Base-by-base conservation (phyloP, 148 eudicot genomes). In the Camellia lanceoleosa region DNA sequence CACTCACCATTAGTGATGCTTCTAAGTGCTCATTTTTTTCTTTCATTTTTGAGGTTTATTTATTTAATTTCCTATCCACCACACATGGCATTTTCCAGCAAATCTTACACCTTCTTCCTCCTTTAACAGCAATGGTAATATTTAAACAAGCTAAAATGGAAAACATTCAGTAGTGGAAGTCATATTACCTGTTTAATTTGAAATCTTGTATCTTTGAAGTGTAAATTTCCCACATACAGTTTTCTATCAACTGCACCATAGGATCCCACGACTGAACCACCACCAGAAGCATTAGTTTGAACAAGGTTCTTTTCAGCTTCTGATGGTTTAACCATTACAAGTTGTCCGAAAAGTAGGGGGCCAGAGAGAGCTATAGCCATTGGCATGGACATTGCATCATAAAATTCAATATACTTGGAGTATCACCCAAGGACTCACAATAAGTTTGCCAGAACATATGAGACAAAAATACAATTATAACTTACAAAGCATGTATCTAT, bases 231-330 rank as follows among this genome's bases (percentile, higher is more conserved):
- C 43, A 97, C 98, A 73, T 97, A 97, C 62, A 97, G 86, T 83
- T 97, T 97, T 86, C 99, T 92, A 80, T 97, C 99, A 51, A 92
- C 87, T 60, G 97, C 98, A 80, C 95, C 97, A 86, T 91, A 91
- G 12, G 97, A 95, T 58, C 99, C 98, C 8, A 89, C 82, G 73
- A 91, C 89, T 67, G 98, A 75, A 61, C 87, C 84, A 58, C 87
- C 93, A 76, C 82, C 73, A 23, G 99, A 52, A 80, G 98, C 88
- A 75, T 84, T 94, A 76, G 99, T 90, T 78, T 90, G 97, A 82
- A 94, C 99, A 85, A 97, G 99, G 82, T 97, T 97, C 92, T 97
- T 97, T 82, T 97, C 99, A 64, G 99, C 99, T 76, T 97, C 98
- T 5, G 98, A 97, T 30, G 99, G 99, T 86, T 97, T 97, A 77